phyloP scores from a whole-genome alignment of 2,329 filamentous ascomycete species.

The Arachnopeziza araneosa region DNA sequence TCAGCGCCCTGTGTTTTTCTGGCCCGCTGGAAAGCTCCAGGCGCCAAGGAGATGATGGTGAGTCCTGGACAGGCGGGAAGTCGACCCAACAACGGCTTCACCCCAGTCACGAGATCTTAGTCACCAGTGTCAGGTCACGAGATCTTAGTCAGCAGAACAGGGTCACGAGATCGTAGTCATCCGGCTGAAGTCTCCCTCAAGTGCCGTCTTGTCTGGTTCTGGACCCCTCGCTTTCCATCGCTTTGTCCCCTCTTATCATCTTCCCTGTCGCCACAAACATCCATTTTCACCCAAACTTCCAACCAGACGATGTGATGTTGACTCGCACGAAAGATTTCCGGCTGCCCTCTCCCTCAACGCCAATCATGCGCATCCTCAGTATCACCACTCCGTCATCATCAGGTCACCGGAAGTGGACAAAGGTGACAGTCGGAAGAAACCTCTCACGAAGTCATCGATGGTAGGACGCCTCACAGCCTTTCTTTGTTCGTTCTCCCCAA shows the following conservation, averaged over 20 bases:
- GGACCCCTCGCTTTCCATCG: slow-evolving; percentile 4
- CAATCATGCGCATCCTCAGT: neutral
- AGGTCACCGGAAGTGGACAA: neutral
- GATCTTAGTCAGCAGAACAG: too few species aligned
- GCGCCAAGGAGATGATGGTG: too few species aligned
- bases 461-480: slow-evolving; percentile 2
- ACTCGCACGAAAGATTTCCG: neutral
- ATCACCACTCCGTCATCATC: neutral
- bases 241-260: neutral
- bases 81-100: neutral
- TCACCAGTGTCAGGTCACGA: too few species aligned
- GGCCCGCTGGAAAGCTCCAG: neutral
- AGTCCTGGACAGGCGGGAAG: too few species aligned
- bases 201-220: too few species aligned
- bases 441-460: neutral
- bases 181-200: neutral
- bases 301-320: slow-evolving; percentile 7
- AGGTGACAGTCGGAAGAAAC: neutral
- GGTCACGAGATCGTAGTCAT: too few species aligned
- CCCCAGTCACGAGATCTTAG: neutral
- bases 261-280: slow-evolving; percentile 23
- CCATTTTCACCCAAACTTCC: slow-evolving; percentile 3
- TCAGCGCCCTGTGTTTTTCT: neutral
- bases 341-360: neutral
- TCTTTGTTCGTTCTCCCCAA: neutral